These are phyloP conservation scores for Phytophthora agathidicida DNA, from an alignment of 352 stramenopile species.

Conservation along the genomic window DNA sequence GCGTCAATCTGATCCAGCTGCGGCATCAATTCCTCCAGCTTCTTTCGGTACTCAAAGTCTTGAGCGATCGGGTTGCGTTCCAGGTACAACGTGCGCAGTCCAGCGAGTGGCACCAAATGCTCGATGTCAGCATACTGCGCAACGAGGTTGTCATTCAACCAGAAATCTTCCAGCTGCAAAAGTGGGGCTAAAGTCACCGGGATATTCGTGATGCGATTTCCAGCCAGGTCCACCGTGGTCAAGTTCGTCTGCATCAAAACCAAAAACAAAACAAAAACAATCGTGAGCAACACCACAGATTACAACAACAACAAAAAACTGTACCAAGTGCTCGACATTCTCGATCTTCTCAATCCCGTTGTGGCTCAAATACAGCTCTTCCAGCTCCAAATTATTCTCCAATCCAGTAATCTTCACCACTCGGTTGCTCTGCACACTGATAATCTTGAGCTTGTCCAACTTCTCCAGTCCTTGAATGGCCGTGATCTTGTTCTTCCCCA, in stretches of 20 bases:
- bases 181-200: constrained; percentile 49
- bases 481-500: constrained; percentile 99
- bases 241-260: constrained; percentile 51
- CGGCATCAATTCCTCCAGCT: constrained; percentile 88
- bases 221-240: constrained; percentile 75
- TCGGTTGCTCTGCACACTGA: constrained; percentile 96
- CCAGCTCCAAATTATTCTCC: constrained; percentile 79
- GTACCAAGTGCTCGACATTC: constrained; percentile 76
- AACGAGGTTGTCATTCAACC: constrained; percentile 79
- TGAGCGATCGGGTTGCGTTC: constrained; percentile 95
- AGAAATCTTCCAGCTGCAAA: constrained; percentile 71
- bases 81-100: constrained; percentile 94
- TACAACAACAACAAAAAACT: background rate
- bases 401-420: constrained; percentile 94
- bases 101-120: constrained; percentile 73
- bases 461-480: constrained; percentile 86
- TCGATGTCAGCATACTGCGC: constrained; percentile 68
- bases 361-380: constrained; percentile 98
- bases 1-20: constrained; percentile 96
- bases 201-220: constrained; percentile 83
- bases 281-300: background rate
- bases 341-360: constrained; percentile 95
- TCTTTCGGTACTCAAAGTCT: constrained; percentile 96
- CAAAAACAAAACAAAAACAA: constrained; percentile 1
- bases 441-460: constrained; percentile 90